Percentiles rank a stretch among this genome's conserved stretches.
These are phyloP conservation scores for Naganishia cerealis DNA, from an alignment of 1,284 basidiomycete genomes.

Conservation along the genomic window DNA sequence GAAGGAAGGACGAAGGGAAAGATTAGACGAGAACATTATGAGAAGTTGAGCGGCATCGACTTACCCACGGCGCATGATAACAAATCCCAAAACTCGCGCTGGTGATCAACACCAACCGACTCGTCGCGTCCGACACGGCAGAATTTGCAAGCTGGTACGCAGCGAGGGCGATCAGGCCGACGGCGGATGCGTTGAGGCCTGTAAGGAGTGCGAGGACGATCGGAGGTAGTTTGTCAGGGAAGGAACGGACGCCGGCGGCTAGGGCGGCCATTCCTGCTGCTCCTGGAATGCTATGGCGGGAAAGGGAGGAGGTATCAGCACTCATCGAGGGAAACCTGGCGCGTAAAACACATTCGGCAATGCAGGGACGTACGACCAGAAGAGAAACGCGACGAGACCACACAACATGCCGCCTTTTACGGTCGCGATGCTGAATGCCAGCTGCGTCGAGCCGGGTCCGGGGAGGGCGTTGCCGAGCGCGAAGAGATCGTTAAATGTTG, in stretches of 20 bases:
- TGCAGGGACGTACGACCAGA: slow-evolving; percentile 50
- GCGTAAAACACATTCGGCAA: too few species aligned
- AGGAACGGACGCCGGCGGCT: slow-evolving; percentile 58
- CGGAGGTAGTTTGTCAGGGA: slow-evolving; percentile 57
- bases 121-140: slow-evolving; percentile 59
- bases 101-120: slow-evolving; percentile 57
- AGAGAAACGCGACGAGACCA: slow-evolving; percentile 51
- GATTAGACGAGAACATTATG: neutral
- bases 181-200: slow-evolving; percentile 62
- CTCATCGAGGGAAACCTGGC: slow-evolving; percentile 2
- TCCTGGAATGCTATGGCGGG: slow-evolving; percentile 55
- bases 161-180: slow-evolving; percentile 62
- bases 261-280: slow-evolving; percentile 61
- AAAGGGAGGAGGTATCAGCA: neutral
- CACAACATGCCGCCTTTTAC: slow-evolving; percentile 49
- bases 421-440: slow-evolving; percentile 53
- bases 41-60: neutral
- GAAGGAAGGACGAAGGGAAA: neutral
- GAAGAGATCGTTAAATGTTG: slow-evolving; percentile 53
- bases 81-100: slow-evolving; percentile 59
- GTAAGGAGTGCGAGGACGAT: slow-evolving; percentile 61
- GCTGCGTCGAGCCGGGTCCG: slow-evolving; percentile 55
- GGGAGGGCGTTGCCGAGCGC: slow-evolving; percentile 56
- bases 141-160: slow-evolving; percentile 60
- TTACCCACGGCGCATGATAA: slow-evolving; percentile 58